Percentiles rank a stretch among this genome's conserved stretches.
Conservation (phyloP, 2,329 filamentous ascomycete genomes). For the Phialocephala subalpina region DNA sequence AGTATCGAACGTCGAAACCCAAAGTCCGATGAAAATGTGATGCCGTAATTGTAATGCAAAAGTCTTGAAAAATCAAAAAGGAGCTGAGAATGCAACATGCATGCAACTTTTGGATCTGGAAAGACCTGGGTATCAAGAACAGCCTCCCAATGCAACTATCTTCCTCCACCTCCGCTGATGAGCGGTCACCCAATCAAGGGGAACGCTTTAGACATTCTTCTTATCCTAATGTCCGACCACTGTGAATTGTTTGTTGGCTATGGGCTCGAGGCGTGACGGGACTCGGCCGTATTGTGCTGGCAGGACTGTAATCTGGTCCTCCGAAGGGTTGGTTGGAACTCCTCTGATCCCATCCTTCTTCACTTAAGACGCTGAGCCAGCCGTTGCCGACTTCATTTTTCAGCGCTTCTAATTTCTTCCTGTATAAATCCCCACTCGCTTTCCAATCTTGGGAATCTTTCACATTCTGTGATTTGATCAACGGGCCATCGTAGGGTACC, state of each 20-base stretch:
- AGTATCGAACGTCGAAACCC: background rate
- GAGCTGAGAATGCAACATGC: slow-evolving; percentile 23
- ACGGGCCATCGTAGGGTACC: slow-evolving; percentile 34
- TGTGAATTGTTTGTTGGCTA: slow-evolving; percentile 46
- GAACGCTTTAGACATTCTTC: slow-evolving; percentile 32
- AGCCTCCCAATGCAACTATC: slow-evolving; percentile 30
- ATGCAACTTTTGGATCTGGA: slow-evolving; percentile 27
- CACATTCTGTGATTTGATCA: slow-evolving; percentile 32
- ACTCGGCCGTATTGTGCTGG: slow-evolving; percentile 40
- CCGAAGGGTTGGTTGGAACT: slow-evolving; percentile 37
- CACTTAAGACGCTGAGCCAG: slow-evolving; percentile 86
- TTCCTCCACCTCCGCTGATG: background rate
- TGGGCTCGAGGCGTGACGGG: slow-evolving; percentile 40
- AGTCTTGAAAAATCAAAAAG: slow-evolving; percentile 26
- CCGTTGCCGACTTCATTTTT: slow-evolving; percentile 85
- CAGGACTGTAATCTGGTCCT: slow-evolving; percentile 40
- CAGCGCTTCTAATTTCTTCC: slow-evolving; percentile 86
- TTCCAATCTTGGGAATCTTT: slow-evolving; percentile 64
- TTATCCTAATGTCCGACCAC: slow-evolving; percentile 43
- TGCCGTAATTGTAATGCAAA: slow-evolving; percentile 34
- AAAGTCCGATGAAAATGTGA: slow-evolving; percentile 15
- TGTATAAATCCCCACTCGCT: slow-evolving; percentile 78
- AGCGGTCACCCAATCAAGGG: slow-evolving; percentile 26
- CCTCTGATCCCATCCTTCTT: slow-evolving; percentile 70
- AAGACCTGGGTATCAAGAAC: slow-evolving; percentile 39